Percentiles rank a stretch among this genome's conserved stretches.
Conservation (phyloP, 805 yeast species). For the Wickerhamiella qilinensis region DNA sequence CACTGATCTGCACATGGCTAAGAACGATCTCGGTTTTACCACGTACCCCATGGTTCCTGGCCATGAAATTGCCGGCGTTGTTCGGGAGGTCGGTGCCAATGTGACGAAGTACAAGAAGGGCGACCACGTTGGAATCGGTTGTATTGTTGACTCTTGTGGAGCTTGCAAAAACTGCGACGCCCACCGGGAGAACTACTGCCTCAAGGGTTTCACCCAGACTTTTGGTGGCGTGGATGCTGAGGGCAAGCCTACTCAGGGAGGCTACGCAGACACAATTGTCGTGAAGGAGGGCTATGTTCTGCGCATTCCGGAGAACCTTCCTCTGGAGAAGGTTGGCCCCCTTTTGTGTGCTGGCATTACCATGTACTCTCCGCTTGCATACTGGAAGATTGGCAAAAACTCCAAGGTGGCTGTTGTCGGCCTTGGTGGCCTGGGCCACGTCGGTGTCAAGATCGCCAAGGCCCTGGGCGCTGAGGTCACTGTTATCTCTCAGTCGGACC, state of each 20-base stretch:
- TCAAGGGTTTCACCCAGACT: background rate
- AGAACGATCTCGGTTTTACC: slow-evolving; percentile 81
- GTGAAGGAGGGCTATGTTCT: slow-evolving; percentile 48
- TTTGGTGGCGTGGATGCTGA: slow-evolving; percentile 1
- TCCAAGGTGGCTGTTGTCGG: slow-evolving; percentile 43
- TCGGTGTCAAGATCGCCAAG: slow-evolving; percentile 40
- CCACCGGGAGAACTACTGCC: background rate
- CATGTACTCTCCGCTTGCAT: slow-evolving; percentile 43
- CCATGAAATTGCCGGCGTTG: slow-evolving; percentile 82
- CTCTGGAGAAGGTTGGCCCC: slow-evolving; percentile 47
- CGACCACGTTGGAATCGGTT: slow-evolving; percentile 53
- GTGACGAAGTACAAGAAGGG: slow-evolving; percentile 62
- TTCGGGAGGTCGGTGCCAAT: slow-evolving; percentile 56
- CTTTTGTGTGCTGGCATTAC: slow-evolving; percentile 68
- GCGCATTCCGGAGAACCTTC: slow-evolving; percentile 42
- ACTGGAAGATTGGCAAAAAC: slow-evolving; percentile 33
- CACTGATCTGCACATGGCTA: slow-evolving; percentile 88
- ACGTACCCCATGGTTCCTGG: slow-evolving; percentile 73
- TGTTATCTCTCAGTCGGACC: slow-evolving; percentile 23
- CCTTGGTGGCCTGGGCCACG: slow-evolving; percentile 53
- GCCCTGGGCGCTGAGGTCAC: slow-evolving; percentile 50
- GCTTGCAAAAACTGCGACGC: slow-evolving; percentile 1
- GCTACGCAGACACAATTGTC: slow-evolving; percentile 19
- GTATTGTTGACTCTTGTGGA: slow-evolving; percentile 2
- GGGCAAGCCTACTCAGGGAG: slow-evolving; percentile 28